Base-by-base conservation (phyloP, 768 basidiomycete genomes). In the Collybia nuda region DNA sequence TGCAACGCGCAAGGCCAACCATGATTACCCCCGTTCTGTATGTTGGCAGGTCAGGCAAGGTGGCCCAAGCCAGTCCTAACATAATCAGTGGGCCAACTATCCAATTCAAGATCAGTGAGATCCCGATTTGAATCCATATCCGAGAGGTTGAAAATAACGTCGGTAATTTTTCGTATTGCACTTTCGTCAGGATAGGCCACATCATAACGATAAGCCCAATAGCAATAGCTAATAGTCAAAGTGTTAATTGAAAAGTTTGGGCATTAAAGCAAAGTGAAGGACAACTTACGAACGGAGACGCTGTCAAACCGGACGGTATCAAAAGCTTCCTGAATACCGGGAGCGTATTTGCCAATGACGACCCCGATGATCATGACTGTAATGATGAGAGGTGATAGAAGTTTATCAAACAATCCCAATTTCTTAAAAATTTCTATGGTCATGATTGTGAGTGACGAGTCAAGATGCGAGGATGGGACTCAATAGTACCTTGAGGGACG, bases 41-140 rank as follows among this genome's bases (percentile, higher is more conserved):
- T 2, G 77, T 76, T 18, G 84, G 82, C 1, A 87, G 75, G 62
- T 93, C 90, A 1, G 90, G 91, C 0, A 93, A 75, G 3, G 89
- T 88, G 11, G 87, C 89, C 88, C 90, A 93, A 1, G 91, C 90
- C 22, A 90, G 62, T 2, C 74, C 90, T n/a, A 92, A 79, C 91
- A 93, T 94, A 15, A 91, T 59, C 44, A 93, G 76, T 0, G 91
- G 91, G 1, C 85, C 90, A 15, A 88, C 53, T 50, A 92, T 76
- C 92, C 91, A 93, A 62, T 91, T 92, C 21, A 93, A 69, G 22
- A 84, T 19, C 17, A 92, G 56, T 5, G 87, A 88, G 23, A 93
- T 72, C 5, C 66, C 67, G 53, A 92, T 72, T 57, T 93, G 90
- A 15, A 75, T 65, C 85, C 86, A 90, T 6, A 92, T 66, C 1